Percentiles rank a stretch among this genome's conserved stretches.
These are phyloP conservation scores for Agaricus blazei DNA, from an alignment of 768 basidiomycete species.

Conservation along the genomic window DNA sequence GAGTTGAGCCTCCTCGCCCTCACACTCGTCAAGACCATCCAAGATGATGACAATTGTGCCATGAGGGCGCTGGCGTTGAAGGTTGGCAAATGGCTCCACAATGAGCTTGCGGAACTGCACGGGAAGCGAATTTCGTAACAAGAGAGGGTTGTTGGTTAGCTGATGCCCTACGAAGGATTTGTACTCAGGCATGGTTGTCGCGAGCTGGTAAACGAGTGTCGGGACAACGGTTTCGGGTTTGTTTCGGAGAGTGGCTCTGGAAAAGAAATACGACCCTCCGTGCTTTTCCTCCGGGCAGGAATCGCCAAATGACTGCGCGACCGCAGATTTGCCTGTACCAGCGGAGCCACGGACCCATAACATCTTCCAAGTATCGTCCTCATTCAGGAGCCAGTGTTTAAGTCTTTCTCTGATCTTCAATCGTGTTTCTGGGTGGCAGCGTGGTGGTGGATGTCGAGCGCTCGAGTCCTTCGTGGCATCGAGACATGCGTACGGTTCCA, in stretches of 20 bases:
- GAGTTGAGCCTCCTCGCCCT: neutral
- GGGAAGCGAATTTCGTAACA: neutral
- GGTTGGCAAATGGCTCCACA: neutral
- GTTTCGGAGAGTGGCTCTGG: neutral
- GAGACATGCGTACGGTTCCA: neutral
- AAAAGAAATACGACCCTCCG: slow-evolving; percentile 7
- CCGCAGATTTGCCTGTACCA: neutral
- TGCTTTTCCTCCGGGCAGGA: neutral
- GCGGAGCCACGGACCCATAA: neutral
- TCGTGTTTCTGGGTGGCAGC: neutral
- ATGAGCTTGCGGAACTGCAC: slow-evolving; percentile 4
- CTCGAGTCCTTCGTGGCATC: neutral
- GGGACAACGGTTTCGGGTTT: neutral
- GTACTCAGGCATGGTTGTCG: neutral
- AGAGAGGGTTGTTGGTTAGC: neutral
- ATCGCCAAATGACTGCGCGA: slow-evolving; percentile 6
- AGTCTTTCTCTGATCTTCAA: neutral
- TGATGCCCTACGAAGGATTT: neutral
- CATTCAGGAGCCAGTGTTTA: neutral
- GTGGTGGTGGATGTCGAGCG: neutral
- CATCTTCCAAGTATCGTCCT: neutral
- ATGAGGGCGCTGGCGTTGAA: neutral
- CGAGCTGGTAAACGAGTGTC: slow-evolving; percentile 6
- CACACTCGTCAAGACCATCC: no score
- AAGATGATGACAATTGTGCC: no score